Evolutionary conservation across 2,329 filamentous ascomycete genomes (phyloP), one percentile per base, ranked within the genome.

Genomic region (Saccharata proteae): DNA sequence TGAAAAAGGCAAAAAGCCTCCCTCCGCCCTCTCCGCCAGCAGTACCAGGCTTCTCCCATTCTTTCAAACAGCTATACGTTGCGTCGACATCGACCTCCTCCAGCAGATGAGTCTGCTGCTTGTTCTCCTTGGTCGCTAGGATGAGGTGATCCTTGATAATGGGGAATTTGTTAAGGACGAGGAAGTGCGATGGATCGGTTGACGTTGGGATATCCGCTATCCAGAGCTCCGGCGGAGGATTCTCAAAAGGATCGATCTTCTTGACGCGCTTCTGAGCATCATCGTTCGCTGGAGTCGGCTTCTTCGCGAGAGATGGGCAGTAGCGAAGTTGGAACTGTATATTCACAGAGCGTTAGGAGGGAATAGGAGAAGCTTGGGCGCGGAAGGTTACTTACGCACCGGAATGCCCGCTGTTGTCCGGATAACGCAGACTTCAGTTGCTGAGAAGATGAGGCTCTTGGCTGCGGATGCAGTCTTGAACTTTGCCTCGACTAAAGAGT

Each of bases 151-250:
- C 66, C 0, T 70, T 67, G 19, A 80, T 75, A 29, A 84, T 57
- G 29, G 79, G 77, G 43, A 79, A 84, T 52, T 83, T 84, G 61
- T 84, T 84, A 23, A 84, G 59, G 1, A 84, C 71, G 24, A 83
- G 62, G 36, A 67, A 64, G 51, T 84, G 77, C 6, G 58, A 51
- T 1, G 70, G 58, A 15, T 48, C 38, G 5, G 32, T 30, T 3
- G 38, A 19, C 59, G 37, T 23, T 2, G 54, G 59, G 6, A 80
- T 45, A 11, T 66, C 51, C 25, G 75, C 53, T 21, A 77, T 58
- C 34, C 78, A 65, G 7, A 70, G 57, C 4, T 64, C 58, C 3
- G 59, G 44, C 0, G 65, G 52, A 0, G 77, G 77, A 37, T 71
- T 61, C 19, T 69, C 72, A 50, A 84, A 84, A 4, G 77, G 76